Evolutionary conservation across 805 yeast species (phyloP), one percentile per base, ranked within the genome.

Genomic region (Ogataea sp.): DNA sequence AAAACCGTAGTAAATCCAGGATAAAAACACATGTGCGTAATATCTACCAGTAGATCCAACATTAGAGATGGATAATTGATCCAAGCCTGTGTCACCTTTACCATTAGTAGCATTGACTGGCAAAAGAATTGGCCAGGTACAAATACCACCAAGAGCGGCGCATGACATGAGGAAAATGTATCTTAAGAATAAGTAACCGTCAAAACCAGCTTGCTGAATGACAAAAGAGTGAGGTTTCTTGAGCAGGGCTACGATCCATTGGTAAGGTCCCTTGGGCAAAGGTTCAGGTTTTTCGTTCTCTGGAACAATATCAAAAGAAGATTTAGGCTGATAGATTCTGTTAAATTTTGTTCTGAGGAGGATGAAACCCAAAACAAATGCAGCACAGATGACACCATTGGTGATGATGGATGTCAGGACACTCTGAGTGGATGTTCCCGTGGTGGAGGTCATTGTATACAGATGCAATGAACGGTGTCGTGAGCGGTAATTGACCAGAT

Each of bases 111-210:
- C 90, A 54, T 89, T 88, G 36, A 90, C 69, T 0, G 97, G 93
- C n/a, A 93, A 68, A 39, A 90, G 64, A 37, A 90, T 71, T 7
- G 83, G 79, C 69, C 74, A 77, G 6, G 78, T 64, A 23, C 78
- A 49, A 39, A 76, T 58, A 4, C 85, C 83, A 33, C 77, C 62
- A 1, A 78, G 67, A 41, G 79, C 75, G 31, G 78, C 55, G 6
- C 65, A 43, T 11, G 74, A 64, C 45, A 86, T 64, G 28, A 83
- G 52, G 37, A 74, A 69, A 23, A 93, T 59, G 55, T 83, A 93
- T 47, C 98, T 70, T 44, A 88, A 62, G 58, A 89, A 90, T 55
- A 93, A 80, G 64, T 85, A 90, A 5, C 96, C 97, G 56, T 90
- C 97, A n/a, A 90, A 57, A 15, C 97, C 97, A 17, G 93, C 82